A percentile compares a stretch with the other conserved stretches of the same genome.
Evolutionary conservation across 176 grass and related monocot genomes (phyloP).

Genomic region (Sorghum bicolor): Sorghum_bicolor_NCBIv3 NC_012871.2:64771501-64772000

Average conservation of each 20-base stretch:
- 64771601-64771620: slow-evolving; percentile 86
- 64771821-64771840: slow-evolving; percentile 68
- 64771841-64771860: neutral
- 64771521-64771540: neutral
- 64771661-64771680: neutral
- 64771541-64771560: slow-evolving; percentile 1
- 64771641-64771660: neutral
- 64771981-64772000: slow-evolving; percentile 96
- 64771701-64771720: neutral
- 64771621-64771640: slow-evolving; percentile 70
- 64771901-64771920: slow-evolving; percentile 39
- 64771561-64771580: slow-evolving; percentile 85
- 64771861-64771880: slow-evolving; percentile 9
- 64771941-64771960: slow-evolving; percentile 97
- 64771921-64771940: slow-evolving; percentile 88
- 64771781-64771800: slow-evolving; percentile 88
- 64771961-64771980: slow-evolving; percentile 97
- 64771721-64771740: slow-evolving; percentile 39
- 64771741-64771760: slow-evolving; percentile 79
- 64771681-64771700: neutral
- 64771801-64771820: slow-evolving; percentile 98
- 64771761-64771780: slow-evolving; percentile 89
- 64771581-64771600: slow-evolving; percentile 96
- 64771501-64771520: neutral
- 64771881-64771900: slow-evolving; percentile 17